Percentiles rank a stretch among this genome's conserved stretches.
Conservation (phyloP, 805 yeast species). For the Cyberlindnera maritima region DNA sequence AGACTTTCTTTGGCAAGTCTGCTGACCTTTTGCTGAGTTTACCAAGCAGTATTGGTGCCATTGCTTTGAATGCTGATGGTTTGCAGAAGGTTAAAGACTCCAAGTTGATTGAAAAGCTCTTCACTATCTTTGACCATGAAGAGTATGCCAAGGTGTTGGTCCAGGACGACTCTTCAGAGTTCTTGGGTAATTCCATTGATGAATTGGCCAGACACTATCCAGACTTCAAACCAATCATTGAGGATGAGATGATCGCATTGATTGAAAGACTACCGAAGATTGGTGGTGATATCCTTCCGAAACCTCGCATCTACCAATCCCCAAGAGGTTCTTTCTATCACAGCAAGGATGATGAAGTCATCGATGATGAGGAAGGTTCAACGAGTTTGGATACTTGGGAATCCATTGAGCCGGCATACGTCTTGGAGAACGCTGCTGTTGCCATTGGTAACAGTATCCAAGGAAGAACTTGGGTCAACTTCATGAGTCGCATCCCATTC, state of each 20-base stretch:
- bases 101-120: slow-evolving; percentile 39
- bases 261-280: slow-evolving; percentile 42
- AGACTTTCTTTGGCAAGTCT: slow-evolving; percentile 52
- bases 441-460: slow-evolving; percentile 50
- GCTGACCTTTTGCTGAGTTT: slow-evolving; percentile 57
- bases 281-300: slow-evolving; percentile 35
- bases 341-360: slow-evolving; percentile 38
- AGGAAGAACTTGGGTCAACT: slow-evolving; percentile 29
- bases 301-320: slow-evolving; percentile 44
- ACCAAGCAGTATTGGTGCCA: slow-evolving; percentile 78
- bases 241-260: slow-evolving; percentile 44
- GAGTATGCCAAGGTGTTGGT: slow-evolving; percentile 53
- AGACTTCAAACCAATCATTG: slow-evolving; percentile 57
- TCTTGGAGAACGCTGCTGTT: slow-evolving; percentile 45
- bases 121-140: slow-evolving; percentile 49
- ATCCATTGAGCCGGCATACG: slow-evolving; percentile 38
- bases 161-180: slow-evolving; percentile 48
- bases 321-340: slow-evolving; percentile 39
- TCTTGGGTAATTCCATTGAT: slow-evolving; percentile 68
- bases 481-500: slow-evolving; percentile 34
- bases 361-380: slow-evolving; percentile 40
- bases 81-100: slow-evolving; percentile 47
- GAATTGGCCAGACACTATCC: slow-evolving; percentile 85
- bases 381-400: slow-evolving; percentile 53
- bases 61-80: slow-evolving; percentile 76